Percentiles rank a stretch among this genome's conserved stretches.
Evolutionary conservation across 208 protist species (phyloP).

Genomic region (Trypanosoma theileri): DNA sequence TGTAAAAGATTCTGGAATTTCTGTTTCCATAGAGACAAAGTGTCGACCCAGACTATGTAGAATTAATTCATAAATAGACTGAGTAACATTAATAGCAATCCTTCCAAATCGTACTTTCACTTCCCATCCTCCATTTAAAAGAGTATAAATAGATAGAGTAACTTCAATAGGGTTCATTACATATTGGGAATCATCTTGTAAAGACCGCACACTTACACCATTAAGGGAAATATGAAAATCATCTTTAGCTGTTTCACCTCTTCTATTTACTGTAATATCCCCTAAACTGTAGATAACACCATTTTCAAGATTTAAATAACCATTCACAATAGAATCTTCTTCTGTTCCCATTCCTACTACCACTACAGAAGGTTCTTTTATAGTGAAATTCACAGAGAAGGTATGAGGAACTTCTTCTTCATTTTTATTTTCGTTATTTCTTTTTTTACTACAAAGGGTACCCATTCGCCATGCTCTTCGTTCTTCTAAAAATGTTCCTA

Average conservation of each 20-base stretch:
- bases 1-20: neutral
- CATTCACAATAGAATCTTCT: slow-evolving; percentile 20
- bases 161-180: slow-evolving; percentile 25
- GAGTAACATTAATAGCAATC: slow-evolving; percentile 35
- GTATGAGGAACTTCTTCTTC: neutral
- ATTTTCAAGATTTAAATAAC: slow-evolving; percentile 19
- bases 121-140: slow-evolving; percentile 2
- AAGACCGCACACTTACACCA: slow-evolving; percentile 4
- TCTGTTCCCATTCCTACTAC: slow-evolving; percentile 40
- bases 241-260: neutral
- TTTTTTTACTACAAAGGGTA: neutral
- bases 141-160: neutral
- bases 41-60: slow-evolving; percentile 37
- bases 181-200: slow-evolving; percentile 7
- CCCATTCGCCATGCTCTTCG: slow-evolving; percentile 8
- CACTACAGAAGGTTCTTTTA: slow-evolving; percentile 30
- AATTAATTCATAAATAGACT: slow-evolving; percentile 51
- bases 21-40: slow-evolving; percentile 23
- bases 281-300: slow-evolving; percentile 37
- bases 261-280: slow-evolving; percentile 25
- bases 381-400: slow-evolving; percentile 17
- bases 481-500: slow-evolving; percentile 39
- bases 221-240: slow-evolving; percentile 9
- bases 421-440: neutral
- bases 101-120: slow-evolving; percentile 28